phyloP scores from a whole-genome alignment of 2,329 filamentous ascomycete genomes.

The Ascosphaera apis region DNA sequence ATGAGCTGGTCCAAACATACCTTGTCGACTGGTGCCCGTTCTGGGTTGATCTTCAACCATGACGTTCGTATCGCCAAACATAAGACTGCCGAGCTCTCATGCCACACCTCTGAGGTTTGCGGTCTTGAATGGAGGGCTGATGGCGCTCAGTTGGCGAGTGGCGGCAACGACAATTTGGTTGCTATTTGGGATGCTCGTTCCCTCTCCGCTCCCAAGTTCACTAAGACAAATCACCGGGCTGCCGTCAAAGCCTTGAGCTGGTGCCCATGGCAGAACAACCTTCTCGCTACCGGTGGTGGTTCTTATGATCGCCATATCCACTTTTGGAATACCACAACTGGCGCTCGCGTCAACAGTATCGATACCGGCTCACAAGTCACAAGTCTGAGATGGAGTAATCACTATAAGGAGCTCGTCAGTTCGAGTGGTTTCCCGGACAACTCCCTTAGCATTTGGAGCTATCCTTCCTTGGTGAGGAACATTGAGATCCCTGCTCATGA shows the following conservation, averaged over 20 bases:
- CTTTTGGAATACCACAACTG: constrained; percentile 99
- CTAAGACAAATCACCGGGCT: constrained; percentile 98
- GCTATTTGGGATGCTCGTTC: constrained; percentile 98
- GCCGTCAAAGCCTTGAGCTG: constrained; percentile 95
- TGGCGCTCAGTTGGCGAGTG: constrained; percentile 86
- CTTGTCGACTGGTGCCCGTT: constrained; percentile 81
- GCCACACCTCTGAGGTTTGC: constrained; percentile 93
- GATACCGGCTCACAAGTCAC: constrained; percentile 96
- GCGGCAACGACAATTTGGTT: constrained; percentile 96
- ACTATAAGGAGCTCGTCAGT: constrained; percentile 95
- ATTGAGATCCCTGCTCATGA: constrained; percentile 96
- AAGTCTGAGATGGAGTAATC: constrained; percentile 82
- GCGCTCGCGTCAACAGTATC: constrained; percentile 95
- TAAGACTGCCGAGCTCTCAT: constrained; percentile 92
- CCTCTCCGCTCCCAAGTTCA: constrained; percentile 85
- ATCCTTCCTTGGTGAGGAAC: constrained; percentile 88
- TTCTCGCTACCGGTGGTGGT: constrained; percentile 86
- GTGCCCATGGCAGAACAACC: constrained; percentile 98
- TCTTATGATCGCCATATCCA: constrained; percentile 96
- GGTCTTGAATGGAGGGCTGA: constrained; percentile 95
- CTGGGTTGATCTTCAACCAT: constrained; percentile 92
- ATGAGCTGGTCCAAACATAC: constrained; percentile 99
- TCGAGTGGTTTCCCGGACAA: constrained; percentile 98
- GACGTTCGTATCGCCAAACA: constrained; percentile 94
- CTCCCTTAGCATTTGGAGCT: constrained; percentile 97